Evolutionary conservation across 352 stramenopile species (phyloP), one percentile per base, ranked within the genome.

Genomic region (Pythium plurisporium): DNA sequence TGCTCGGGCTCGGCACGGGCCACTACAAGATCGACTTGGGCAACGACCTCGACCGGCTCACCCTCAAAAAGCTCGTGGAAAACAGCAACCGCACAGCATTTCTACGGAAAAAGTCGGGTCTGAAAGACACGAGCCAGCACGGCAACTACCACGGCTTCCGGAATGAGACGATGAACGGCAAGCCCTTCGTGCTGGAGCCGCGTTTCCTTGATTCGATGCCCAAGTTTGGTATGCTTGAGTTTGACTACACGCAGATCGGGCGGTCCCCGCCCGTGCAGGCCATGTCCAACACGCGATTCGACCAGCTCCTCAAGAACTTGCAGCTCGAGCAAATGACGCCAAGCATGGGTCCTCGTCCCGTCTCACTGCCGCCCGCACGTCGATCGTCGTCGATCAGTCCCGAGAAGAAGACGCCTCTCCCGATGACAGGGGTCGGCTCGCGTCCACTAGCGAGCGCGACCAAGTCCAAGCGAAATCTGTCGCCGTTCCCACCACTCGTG

Each of bases 21-120:
- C 80, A 89, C 51, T 92, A 92, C 66, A 64, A 67, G 1, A 67
- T 90, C 31, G 82, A 92, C 51, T 61, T 92, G 40, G 69, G 70
- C 48, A 83, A 75, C 54, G 74, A 84, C 27, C 44, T 90, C 22
- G 82, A 92, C 44, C 73, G 79, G 12, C 55, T 88, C 27, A 83
- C 76, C 14, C 52, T 89, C 20, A 81, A 82, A 51, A 89, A 89
- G 53, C 59, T 92, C 31, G 66, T 92, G 12, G 82, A 92, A 47
- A 89, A 89, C 53, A 86, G 67, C 64, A 91, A 82, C 54, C 81
- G 82, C 38, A 89, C 79, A 22, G 74, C 78, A 15, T 88, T 92
- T 48, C 54, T 89, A 45, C 76, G 79, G 17, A 87, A 86, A 48
- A 86, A 84, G 51, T 45, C 70, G 6, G 77, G 74, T 2, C 50